Evolutionary conservation across 176 grass and related monocot genomes (phyloP).

Genomic region (Oryza officinalis): DNA sequence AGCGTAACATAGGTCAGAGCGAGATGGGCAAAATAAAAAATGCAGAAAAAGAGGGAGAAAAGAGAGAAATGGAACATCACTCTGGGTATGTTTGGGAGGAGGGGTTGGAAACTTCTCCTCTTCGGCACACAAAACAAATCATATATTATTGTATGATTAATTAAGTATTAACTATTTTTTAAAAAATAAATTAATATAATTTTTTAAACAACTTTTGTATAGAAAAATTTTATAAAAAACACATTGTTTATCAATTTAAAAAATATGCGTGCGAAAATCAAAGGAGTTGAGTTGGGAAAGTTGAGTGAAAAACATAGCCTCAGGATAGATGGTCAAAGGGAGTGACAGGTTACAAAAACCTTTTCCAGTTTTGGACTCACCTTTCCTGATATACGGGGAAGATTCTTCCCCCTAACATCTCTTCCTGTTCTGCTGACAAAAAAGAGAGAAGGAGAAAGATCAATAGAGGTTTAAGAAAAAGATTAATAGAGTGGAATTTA

Average conservation of each 20-base stretch:
- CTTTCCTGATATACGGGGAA: not conserved
- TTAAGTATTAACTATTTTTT: no score
- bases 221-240: no score
- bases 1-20: slow-evolving; percentile 18
- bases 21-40: not conserved
- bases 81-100: no score
- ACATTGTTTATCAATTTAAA: no score
- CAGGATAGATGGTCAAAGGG: not conserved
- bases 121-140: no score
- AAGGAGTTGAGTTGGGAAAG: no score
- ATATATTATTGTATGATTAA: no score
- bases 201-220: no score
- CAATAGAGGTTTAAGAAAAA: not conserved
- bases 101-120: no score
- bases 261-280: no score
- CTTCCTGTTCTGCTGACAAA: not conserved
- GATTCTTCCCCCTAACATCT: slow-evolving; percentile 3
- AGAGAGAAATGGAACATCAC: not conserved
- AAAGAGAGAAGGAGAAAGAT: not conserved
- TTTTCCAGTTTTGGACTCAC: slow-evolving; percentile 37
- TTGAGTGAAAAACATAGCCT: no score
- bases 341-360: slow-evolving; percentile 7
- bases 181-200: no score
- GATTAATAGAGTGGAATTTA: not conserved
- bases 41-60: not conserved